phyloP scores from a whole-genome alignment of 1,284 basidiomycete species.

The Malassezia sp. region DNA sequence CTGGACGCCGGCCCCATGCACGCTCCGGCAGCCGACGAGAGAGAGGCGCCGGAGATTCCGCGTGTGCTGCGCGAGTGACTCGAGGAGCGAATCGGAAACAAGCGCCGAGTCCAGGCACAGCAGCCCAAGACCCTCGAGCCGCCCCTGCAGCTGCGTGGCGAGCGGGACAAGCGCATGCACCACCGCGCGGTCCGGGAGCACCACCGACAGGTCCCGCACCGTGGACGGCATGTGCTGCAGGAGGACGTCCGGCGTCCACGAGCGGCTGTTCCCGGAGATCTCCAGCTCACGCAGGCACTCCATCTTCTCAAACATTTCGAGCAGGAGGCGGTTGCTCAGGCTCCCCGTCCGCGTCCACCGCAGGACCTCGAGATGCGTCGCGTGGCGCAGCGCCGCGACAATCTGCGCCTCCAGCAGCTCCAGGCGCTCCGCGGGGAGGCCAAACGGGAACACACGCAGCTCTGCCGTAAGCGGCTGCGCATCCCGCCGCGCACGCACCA shows the following conservation, averaged over 20 bases:
- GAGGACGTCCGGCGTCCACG: constrained; percentile 28
- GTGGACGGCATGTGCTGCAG: constrained; percentile 15
- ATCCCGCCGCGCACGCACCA: constrained; percentile 6
- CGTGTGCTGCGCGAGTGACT: constrained; percentile 17
- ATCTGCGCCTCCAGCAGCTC: constrained; percentile 33
- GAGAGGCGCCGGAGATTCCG: constrained; percentile 21
- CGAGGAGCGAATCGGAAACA: constrained; percentile 25
- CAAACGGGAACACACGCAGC: constrained; percentile 39
- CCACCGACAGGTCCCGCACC: constrained; percentile 14
- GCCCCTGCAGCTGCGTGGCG: not conserved
- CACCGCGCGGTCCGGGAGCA: constrained; percentile 16
- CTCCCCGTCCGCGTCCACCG: constrained; percentile 42
- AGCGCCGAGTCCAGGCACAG: constrained; percentile 29
- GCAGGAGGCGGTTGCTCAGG: constrained; percentile 32
- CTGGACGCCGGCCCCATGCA: constrained; percentile 26
- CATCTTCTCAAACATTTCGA: constrained; percentile 16
- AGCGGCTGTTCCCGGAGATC: constrained; percentile 29
- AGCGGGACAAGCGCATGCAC: constrained; percentile 2
- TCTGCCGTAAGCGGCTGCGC: constrained; percentile 10
- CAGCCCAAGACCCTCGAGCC: constrained; percentile 17
- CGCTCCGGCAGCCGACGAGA: constrained; percentile 33
- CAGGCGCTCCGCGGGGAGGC: constrained; percentile 31
- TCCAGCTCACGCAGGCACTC: constrained; percentile 23
- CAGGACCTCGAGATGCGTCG: constrained; percentile 24
- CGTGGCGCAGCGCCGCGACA: constrained; percentile 18